Evolutionary conservation across 1,139 yeast genomes (phyloP).

Genomic region (Taphrina sp.): DNA sequence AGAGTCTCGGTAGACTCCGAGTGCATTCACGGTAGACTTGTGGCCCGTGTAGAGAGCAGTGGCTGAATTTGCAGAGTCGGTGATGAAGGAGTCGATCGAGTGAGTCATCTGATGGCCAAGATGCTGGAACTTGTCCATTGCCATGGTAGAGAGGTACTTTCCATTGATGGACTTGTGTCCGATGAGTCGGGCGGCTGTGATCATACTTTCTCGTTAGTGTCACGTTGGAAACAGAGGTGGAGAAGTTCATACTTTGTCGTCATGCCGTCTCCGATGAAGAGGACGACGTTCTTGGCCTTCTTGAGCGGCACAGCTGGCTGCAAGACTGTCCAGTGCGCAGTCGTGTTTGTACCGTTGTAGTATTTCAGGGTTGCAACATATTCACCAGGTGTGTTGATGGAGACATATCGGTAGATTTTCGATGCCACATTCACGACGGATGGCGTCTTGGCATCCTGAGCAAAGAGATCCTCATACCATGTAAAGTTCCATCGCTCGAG

Average conservation of each 20-base stretch:
- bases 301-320: background rate
- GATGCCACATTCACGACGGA: constrained; percentile 21
- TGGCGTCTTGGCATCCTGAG: constrained; percentile 3
- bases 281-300: constrained; percentile 16
- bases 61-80: constrained; percentile 15
- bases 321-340: constrained; percentile 9
- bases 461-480: constrained; percentile 20
- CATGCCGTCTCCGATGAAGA: constrained; percentile 24
- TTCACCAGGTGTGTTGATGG: constrained; percentile 13
- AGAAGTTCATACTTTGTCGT: constrained; percentile 4
- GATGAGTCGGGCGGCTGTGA: constrained; percentile 15
- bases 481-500: constrained; percentile 18
- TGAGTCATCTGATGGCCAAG: constrained; percentile 3
- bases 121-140: constrained; percentile 10
- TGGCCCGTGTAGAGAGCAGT: constrained; percentile 19
- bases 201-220: constrained; percentile 2
- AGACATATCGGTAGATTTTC: constrained; percentile 14
- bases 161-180: constrained; percentile 14
- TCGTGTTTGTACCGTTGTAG: constrained; percentile 23
- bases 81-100: constrained; percentile 13
- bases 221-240: background rate
- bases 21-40: constrained; percentile 23
- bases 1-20: constrained; percentile 6
- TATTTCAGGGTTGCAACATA: constrained; percentile 3
- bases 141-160: constrained; percentile 6